Base-by-base conservation (phyloP, 768 basidiomycete species). In the Pleurotus tuoliensis region DNA sequence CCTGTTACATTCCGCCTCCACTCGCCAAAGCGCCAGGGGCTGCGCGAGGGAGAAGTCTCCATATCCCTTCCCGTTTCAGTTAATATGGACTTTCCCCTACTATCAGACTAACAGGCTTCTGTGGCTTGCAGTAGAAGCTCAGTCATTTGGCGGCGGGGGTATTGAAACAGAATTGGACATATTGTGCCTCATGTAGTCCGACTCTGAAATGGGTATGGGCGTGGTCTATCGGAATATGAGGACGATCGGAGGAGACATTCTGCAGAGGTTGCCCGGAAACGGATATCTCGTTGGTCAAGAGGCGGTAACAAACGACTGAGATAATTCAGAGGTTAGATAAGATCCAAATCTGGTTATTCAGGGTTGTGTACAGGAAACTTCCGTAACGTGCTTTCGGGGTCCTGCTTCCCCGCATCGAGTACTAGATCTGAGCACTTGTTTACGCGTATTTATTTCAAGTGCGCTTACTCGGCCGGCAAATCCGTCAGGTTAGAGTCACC, bases 361-460 rank as follows among this genome's bases (percentile, higher is more conserved):
- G 30, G 30, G 20, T 44, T n/a, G 41, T 9, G 15, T 16, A 22
- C 41, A 47, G 46, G 46, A 47, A 47, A 47, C 46, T 47, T 47
- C 46, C 46, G 46, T 47, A 47, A 20, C 7, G 22, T 24, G 20
- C 18, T 47, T 47, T 47, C 46, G 46, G 46, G 46, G 46, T 47
- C 46, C 46, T 47, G 46, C 18, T 25, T 47, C 46, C 46, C 46
- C 46, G 22, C 46, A 47, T 47, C 46, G 46, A 47, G 46, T 20
- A 16, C 22, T 16, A 15, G 46, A 44, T 44, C 41, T 44, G 30
- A 15, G 24, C 11, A 7, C 8, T 7, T 47, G 15, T 47, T 47
- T 16, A 15, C 13, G 18, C 8, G 46, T 47, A 47, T 47, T 47
- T 47, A 47, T 13, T 25, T 22, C n/a, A 20, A 47, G 5, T 25